These are phyloP conservation scores for Blastobotrys mokoenaii DNA, from an alignment of 805 yeast species.

Conservation along the genomic window DNA sequence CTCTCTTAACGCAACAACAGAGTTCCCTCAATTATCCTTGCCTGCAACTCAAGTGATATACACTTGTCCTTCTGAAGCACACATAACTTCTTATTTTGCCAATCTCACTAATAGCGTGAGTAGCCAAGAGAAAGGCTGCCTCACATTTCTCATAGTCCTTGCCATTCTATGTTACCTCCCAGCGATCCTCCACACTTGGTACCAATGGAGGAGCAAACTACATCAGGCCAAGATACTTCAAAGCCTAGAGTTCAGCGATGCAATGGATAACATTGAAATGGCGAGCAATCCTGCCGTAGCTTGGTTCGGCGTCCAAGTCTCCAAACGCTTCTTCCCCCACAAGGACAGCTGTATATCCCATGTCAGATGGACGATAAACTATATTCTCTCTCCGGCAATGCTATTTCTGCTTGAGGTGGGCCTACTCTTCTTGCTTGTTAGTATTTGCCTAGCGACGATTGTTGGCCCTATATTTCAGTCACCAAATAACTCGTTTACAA, in stretches of 20 bases:
- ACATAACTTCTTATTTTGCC: background rate
- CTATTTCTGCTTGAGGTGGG: background rate
- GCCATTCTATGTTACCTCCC: slow-evolving; percentile 9
- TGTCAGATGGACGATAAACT: slow-evolving; percentile 11
- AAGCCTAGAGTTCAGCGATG: slow-evolving; percentile 7
- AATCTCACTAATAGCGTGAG: background rate
- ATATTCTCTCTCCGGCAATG: slow-evolving; percentile 4
- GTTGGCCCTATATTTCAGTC: background rate
- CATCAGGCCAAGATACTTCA: slow-evolving; percentile 7
- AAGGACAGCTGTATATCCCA: background rate
- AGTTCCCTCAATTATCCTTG: too few species aligned
- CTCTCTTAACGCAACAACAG: too few species aligned
- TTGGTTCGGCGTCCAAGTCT: slow-evolving; percentile 1
- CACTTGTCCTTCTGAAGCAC: slow-evolving; percentile 4
- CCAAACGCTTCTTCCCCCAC: background rate
- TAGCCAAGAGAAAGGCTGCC: background rate
- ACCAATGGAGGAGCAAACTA: slow-evolving; percentile 8
- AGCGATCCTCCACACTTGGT: slow-evolving; percentile 7
- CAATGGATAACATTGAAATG: slow-evolving; percentile 9
- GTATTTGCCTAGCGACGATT: background rate
- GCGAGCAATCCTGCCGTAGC: slow-evolving; percentile 7
- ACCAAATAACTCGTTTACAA: background rate
- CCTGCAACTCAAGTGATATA: too few species aligned
- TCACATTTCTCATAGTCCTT: slow-evolving; percentile 6
- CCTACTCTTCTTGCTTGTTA: background rate